phyloP scores from a whole-genome alignment of 2,329 filamentous ascomycete genomes.

The Pezizomycotina sp. region DNA sequence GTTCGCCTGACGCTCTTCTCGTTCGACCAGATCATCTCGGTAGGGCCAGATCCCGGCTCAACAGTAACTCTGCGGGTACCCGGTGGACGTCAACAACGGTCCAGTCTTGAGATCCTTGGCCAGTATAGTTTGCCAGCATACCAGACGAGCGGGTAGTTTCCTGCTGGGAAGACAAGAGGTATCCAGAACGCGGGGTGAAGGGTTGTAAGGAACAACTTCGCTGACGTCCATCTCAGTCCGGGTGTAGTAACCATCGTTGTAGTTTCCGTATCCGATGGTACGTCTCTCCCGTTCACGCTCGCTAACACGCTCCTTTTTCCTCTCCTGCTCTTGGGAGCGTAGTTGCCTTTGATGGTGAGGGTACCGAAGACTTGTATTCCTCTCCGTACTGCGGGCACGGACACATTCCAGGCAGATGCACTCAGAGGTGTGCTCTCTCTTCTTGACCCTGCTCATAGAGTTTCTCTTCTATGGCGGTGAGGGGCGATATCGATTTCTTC shows the following conservation, averaged over 20 bases:
- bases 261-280: slow-evolving; percentile 18
- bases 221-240: slow-evolving; percentile 10
- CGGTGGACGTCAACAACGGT: slow-evolving; percentile 16
- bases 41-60: slow-evolving; percentile 11
- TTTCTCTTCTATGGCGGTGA: too few species aligned
- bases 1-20: slow-evolving; percentile 6
- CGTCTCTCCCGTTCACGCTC: slow-evolving; percentile 17
- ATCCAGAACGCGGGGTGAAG: slow-evolving; percentile 15
- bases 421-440: slow-evolving; percentile 17
- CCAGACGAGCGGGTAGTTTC: slow-evolving; percentile 16
- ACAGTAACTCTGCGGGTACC: slow-evolving; percentile 14
- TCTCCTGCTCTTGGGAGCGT: slow-evolving; percentile 6
- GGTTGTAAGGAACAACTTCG: slow-evolving; percentile 11
- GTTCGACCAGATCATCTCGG: slow-evolving; percentile 12
- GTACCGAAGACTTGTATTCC: slow-evolving; percentile 12
- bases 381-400: slow-evolving; percentile 18
- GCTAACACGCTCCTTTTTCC: slow-evolving; percentile 14
- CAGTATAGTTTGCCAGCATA: slow-evolving; percentile 17
- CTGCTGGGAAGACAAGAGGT: too few species aligned
- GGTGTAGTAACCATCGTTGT: slow-evolving; percentile 10
- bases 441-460: slow-evolving; percentile 15
- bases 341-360: slow-evolving; percentile 7
- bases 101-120: slow-evolving; percentile 18
- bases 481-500: slow-evolving; percentile 18
- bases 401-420: slow-evolving; percentile 11